phyloP scores from a whole-genome alignment of 2,329 filamentous ascomycete species.

The Aplosporella prunicola region DNA sequence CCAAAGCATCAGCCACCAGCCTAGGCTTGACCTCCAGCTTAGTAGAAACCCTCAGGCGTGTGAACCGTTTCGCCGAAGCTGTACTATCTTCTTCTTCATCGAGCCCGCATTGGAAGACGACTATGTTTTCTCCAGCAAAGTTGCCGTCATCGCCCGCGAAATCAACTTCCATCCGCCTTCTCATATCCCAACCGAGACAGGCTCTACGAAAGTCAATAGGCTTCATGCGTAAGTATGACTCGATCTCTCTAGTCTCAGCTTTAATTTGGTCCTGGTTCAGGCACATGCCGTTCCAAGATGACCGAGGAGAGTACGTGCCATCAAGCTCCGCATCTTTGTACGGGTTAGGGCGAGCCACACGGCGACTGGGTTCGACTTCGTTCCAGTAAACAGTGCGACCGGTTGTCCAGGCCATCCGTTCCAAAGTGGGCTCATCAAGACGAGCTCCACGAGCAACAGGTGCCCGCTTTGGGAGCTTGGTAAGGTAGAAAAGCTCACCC shows the following conservation, averaged over 20 bases:
- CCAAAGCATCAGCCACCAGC: constrained; percentile 8
- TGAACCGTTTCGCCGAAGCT: constrained; percentile 48
- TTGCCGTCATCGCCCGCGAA: constrained; percentile 74
- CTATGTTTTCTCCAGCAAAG: constrained; percentile 64
- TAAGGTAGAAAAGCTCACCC: constrained; percentile 82
- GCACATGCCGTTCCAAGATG: constrained; percentile 64
- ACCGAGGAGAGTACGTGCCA: constrained; percentile 71
- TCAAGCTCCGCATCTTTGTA: constrained; percentile 56
- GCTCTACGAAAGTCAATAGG: constrained; percentile 69
- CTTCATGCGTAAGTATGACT: constrained; percentile 60
- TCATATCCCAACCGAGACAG: constrained; percentile 90
- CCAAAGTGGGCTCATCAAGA: constrained; percentile 42
- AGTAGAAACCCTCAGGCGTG: constrained; percentile 41
- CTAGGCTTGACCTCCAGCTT: constrained; percentile 21
- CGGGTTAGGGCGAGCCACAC: constrained; percentile 61
- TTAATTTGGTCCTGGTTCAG: constrained; percentile 60
- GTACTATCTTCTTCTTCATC: constrained; percentile 50
- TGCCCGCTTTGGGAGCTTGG: constrained; percentile 53
- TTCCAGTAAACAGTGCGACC: constrained; percentile 75
- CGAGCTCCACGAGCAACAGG: constrained; percentile 38
- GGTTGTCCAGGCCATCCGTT: constrained; percentile 66
- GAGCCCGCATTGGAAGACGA: constrained; percentile 66
- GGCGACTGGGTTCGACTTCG: constrained; percentile 66
- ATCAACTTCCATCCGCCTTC: constrained; percentile 72
- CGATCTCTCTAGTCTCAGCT: constrained; percentile 73